A percentile compares a stretch with the other conserved stretches of the same genome.
phyloP scores from a whole-genome alignment of 2,329 filamentous ascomycete genomes.

The Penicillium concentricum region DNA sequence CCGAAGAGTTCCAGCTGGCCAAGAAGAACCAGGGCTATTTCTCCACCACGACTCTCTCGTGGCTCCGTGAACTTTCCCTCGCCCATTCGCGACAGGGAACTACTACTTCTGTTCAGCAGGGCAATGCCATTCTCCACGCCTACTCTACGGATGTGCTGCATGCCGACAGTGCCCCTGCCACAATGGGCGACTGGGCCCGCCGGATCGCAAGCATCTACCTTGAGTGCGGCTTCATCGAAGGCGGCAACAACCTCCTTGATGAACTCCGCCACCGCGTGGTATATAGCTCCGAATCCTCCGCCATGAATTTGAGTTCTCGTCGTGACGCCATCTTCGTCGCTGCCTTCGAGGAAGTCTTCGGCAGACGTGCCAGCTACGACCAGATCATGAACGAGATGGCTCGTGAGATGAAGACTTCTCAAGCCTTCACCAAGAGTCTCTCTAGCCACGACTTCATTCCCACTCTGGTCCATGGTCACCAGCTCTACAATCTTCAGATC shows the following conservation, averaged over 20 bases:
- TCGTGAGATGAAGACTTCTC: constrained; percentile 45
- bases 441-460: constrained; percentile 35
- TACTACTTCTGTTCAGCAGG: constrained; percentile 40
- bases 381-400: constrained; percentile 47
- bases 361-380: constrained; percentile 36
- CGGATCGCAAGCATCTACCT: constrained; percentile 50
- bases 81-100: constrained; percentile 43
- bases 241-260: constrained; percentile 45
- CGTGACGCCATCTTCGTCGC: constrained; percentile 48
- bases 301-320: constrained; percentile 32
- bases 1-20: constrained; percentile 46
- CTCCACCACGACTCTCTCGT: constrained; percentile 47
- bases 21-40: constrained; percentile 48
- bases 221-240: constrained; percentile 42
- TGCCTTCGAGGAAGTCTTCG: constrained; percentile 45
- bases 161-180: constrained; percentile 43
- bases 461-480: constrained; percentile 32
- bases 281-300: constrained; percentile 40
- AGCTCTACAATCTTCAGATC: constrained; percentile 29
- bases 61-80: constrained; percentile 46
- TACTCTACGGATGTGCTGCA: constrained; percentile 45
- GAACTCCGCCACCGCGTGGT: constrained; percentile 53
- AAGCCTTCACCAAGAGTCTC: constrained; percentile 37
- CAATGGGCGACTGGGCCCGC: constrained; percentile 47
- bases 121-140: constrained; percentile 41